These are phyloP conservation scores for Hyphopichia burtonii DNA, from an alignment of 1,139 yeast species.

Conservation along the genomic window DNA sequence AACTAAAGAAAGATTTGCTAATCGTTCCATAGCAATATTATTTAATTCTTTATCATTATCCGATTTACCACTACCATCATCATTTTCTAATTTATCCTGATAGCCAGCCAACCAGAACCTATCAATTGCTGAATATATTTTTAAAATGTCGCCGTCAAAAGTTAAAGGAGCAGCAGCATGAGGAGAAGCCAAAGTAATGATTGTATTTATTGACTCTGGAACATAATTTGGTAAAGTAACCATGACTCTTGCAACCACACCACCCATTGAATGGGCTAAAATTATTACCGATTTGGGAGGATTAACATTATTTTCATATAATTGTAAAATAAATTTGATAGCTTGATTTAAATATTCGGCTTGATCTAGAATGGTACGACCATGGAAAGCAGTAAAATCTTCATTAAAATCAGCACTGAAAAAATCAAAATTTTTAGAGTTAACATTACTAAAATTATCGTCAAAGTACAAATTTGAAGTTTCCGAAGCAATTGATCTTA, in stretches of 20 bases:
- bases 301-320: constrained; percentile 44
- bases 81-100: constrained; percentile 10
- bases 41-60: constrained; percentile 14
- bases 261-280: constrained; percentile 97
- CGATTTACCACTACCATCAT: constrained; percentile 2
- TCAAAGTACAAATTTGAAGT: constrained; percentile 52
- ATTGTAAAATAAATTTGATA: constrained; percentile 63
- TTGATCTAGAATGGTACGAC: constrained; percentile 88
- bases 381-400: constrained; percentile 96
- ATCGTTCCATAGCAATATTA: constrained; percentile 35
- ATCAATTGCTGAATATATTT: constrained; percentile 72
- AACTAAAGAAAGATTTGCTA: constrained; percentile 52
- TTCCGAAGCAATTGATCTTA: constrained; percentile 86
- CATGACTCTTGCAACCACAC: constrained; percentile 83
- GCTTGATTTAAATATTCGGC: constrained; percentile 94
- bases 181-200: constrained; percentile 87
- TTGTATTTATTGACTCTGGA: constrained; percentile 73
- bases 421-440: constrained; percentile 60
- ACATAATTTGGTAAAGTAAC: constrained; percentile 74
- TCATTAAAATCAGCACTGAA: constrained; percentile 93
- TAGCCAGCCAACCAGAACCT: constrained; percentile 77
- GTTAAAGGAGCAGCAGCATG: constrained; percentile 95
- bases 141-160: constrained; percentile 83
- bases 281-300: constrained; percentile 74
- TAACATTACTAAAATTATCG: constrained; percentile 21